phyloP scores from a whole-genome alignment of 306 rosid species.

The Casuarina equisetifolia region DNA sequence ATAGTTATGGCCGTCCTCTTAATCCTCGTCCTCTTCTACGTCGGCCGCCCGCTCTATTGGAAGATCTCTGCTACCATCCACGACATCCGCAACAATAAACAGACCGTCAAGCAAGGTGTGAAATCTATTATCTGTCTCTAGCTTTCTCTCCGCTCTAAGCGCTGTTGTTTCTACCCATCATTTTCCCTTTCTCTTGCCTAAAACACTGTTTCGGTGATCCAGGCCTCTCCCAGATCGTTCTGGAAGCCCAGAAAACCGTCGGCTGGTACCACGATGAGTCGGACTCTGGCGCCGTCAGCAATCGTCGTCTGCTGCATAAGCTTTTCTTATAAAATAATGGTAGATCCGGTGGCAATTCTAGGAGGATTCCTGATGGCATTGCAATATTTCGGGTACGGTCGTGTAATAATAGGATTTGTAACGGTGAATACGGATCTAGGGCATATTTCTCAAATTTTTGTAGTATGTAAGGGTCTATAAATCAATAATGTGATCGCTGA shows the following conservation, averaged over 20 bases:
- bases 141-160: neutral
- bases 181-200: neutral
- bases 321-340: slow-evolving; percentile 21
- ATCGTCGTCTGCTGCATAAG: slow-evolving; percentile 37
- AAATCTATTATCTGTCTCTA: neutral
- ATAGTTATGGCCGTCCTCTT: slow-evolving; percentile 26
- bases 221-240: slow-evolving; percentile 83
- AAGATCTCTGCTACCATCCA: slow-evolving; percentile 79
- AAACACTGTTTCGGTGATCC: slow-evolving; percentile 7
- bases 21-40: slow-evolving; percentile 58
- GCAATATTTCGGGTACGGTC: neutral
- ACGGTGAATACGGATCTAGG: neutral
- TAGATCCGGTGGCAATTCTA: slow-evolving; percentile 5
- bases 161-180: neutral
- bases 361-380: neutral
- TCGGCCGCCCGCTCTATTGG: slow-evolving; percentile 88
- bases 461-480: neutral
- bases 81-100: slow-evolving; percentile 78
- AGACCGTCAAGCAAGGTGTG: slow-evolving; percentile 73
- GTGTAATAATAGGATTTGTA: neutral
- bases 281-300: slow-evolving; percentile 36
- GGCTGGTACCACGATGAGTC: slow-evolving; percentile 74
- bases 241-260: slow-evolving; percentile 80
- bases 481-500: neutral
- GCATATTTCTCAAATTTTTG: neutral